Conservation (phyloP, 2,329 filamentous ascomycete species). For the Macroventuria anomochaeta region DNA sequence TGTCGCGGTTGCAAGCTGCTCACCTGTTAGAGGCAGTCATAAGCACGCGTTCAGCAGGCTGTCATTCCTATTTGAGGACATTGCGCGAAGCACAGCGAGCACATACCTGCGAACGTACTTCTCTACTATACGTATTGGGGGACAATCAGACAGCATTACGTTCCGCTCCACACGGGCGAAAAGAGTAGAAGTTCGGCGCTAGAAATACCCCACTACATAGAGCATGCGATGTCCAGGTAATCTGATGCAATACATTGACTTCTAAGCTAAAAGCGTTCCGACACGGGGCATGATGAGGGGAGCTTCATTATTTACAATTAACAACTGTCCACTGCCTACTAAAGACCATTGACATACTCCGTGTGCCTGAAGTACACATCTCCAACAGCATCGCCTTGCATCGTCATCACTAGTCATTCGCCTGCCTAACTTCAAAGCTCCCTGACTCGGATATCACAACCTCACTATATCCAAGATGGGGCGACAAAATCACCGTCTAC, state of each 20-base stretch:
- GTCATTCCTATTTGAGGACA: too few species aligned
- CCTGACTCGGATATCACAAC: conserved; percentile 6
- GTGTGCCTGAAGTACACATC: neutral
- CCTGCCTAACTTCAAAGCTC: neutral
- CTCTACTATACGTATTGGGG: too few species aligned
- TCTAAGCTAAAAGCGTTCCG: conserved; percentile 26
- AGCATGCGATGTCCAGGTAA: conserved; percentile 19
- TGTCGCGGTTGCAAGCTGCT: neutral
- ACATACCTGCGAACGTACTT: too few species aligned
- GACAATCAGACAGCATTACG: too few species aligned
- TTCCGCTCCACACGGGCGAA: conserved; percentile 18
- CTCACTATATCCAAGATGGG: conserved; percentile 12
- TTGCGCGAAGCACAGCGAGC: too few species aligned
- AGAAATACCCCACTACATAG: conserved; percentile 23
- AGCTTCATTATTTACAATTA: conserved; percentile 7
- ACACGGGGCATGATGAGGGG: conserved; percentile 4
- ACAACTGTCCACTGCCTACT: neutral
- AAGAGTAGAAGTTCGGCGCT: conserved; percentile 7
- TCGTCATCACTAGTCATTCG: conserved; percentile 10
- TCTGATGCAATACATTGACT: conserved; percentile 38
- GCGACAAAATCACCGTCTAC: conserved; percentile 68
- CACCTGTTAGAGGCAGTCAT: too few species aligned
- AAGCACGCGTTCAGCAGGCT: too few species aligned
- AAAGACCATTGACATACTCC: neutral
- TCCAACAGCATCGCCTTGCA: too few species aligned